Base-by-base conservation (phyloP, 371 early-diverging fungal genomes). In the Basidiobolus heterosporus region DNA sequence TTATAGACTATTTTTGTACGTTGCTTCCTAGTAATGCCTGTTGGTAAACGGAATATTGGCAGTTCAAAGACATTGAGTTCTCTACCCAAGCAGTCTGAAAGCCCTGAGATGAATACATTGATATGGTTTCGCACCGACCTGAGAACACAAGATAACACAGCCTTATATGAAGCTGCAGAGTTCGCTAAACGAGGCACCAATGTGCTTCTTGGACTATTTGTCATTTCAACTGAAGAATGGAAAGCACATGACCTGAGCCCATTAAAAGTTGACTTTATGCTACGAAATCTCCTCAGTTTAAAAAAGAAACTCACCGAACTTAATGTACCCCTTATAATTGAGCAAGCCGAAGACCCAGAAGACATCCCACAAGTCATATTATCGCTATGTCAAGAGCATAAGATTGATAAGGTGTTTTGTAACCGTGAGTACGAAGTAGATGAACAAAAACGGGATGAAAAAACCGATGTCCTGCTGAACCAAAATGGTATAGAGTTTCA, bases 101-200 rank as follows among this genome's bases (percentile, higher is more conserved):
- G 9, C 30, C 30, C 30, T 30, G 30, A 30, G 30, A 30, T 30
- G 30, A 65, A 69, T 35, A 41, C 48, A 0, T 36, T 66, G 4
- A 57, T 67, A 45, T 74, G 74, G 74, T 74, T 70, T 44, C 53
- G 71, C n/a, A 59, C 55, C 16, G 71, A 66, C 48, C 54, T 70
- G 21, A 55, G 74, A 18, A 36, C 66, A 6, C 37, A 58, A 9
- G 71, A 70, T 46, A 69, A 70, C 45, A 56, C 49, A 2, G 69
- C 70, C 3, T 49, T 72, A 19, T 9, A 30, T 9, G 49, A 48
- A 18, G 50, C 45, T 4, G 67, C 70, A 13, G 50, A 53, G 8
- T 16, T 2, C 8, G 38, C 24, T 36, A 52, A 46, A n/a, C 38
- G 44, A n/a, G 40, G 14, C 8, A 13, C 47, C 15, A 58, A 38